Evolutionary conservation across 2,329 filamentous ascomycete genomes (phyloP), one percentile per base, ranked within the genome.

Genomic region (Blastomyces gilchristii): DNA sequence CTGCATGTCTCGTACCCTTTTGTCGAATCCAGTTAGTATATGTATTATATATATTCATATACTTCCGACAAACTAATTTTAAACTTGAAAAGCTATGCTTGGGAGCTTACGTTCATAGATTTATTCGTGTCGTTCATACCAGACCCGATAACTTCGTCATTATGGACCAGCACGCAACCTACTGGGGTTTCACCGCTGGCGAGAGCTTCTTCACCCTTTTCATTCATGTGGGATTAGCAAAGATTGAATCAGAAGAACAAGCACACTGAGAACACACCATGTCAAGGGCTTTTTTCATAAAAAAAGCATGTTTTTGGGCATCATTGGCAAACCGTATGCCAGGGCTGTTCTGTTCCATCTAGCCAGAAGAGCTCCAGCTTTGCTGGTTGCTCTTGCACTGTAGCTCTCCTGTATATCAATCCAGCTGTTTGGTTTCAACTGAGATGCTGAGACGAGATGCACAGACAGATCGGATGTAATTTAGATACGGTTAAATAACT

Each of bases 111-210:
- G 73, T 85, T 85, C 71, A 93, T 85, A 34, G 89, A 94, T 68
- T 89, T 83, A 71, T 97, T 99, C 61, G 94, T 99, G 67, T 95
- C 94, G 71, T 99, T 99, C 89, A 97, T 97, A 66, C 94, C 94
- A 66, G 83, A 84, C 52, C 90, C 92, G 67, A 99, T 91, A 67
- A 97, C 83, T 68, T 85, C 81, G 67, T 86, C 87, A 37, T 90
- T 77, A 72, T 91, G 84, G 28, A 97, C 92, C 61, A 99, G 86
- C 41, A 99, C 91, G 75, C 94, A 99, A 58, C 94, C 95, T 25
- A 99, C 94, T 0, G 94, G 94, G 1, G 95, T 97, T 78, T 99
- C 94, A 69, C 96, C 92, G 65, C 85, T 89, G 68, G 80, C 80
- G 58, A 99, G 84, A 28, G 95, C 94, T 67, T 91, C 84, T 71